phyloP scores from a whole-genome alignment of 169 alveolate species.

The Eimeria sp. region DNA sequence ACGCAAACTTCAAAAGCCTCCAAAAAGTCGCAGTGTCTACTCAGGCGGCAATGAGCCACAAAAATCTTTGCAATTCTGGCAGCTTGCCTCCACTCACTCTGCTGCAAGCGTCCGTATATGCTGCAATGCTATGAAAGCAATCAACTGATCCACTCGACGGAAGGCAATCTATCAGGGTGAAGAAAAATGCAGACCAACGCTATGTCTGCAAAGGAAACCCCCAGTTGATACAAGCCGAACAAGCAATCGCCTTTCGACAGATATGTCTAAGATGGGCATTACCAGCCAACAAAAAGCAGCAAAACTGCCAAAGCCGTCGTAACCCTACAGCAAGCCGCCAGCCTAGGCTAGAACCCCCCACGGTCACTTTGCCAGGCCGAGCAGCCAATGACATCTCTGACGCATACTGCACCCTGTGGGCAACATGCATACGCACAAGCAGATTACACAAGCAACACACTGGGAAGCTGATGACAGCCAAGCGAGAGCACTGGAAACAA shows the following conservation, averaged over 20 bases:
- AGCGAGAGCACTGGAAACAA: neutral
- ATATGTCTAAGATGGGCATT: too few species aligned
- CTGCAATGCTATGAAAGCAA: neutral
- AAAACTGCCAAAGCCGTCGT: too few species aligned
- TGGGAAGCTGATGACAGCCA: neutral
- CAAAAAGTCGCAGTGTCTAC: neutral
- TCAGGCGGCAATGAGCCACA: neutral
- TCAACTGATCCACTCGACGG: neutral
- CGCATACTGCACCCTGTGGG: neutral
- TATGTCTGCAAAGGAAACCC: too few species aligned
- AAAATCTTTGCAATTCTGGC: neutral
- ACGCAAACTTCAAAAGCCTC: too few species aligned
- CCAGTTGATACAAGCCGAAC: too few species aligned
- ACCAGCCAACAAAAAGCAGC: too few species aligned
- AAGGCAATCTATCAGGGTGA: neutral
- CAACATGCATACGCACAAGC: neutral
- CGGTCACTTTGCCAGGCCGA: too few species aligned
- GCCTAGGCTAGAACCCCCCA: neutral
- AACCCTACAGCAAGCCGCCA: too few species aligned
- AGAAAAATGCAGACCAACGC: neutral
- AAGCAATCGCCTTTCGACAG: too few species aligned
- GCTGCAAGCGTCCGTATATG: neutral
- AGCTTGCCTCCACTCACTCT: neutral
- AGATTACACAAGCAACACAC: neutral
- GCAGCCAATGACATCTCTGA: neutral